Base-by-base conservation (phyloP, 139 green algal genomes). In the Ettlia oleoabundans region DNA sequence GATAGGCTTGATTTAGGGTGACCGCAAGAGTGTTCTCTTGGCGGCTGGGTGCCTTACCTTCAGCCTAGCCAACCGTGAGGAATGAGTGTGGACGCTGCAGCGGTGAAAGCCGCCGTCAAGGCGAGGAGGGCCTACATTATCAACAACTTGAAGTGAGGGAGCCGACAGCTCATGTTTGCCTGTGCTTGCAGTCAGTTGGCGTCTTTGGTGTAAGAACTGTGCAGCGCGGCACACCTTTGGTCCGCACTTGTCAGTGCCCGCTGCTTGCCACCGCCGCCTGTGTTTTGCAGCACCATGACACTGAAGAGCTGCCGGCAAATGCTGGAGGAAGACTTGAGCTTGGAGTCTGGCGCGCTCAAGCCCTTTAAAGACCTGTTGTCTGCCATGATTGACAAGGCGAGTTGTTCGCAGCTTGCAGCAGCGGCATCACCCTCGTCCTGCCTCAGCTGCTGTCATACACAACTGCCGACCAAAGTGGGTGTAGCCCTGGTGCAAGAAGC, bases 341-440 rank as follows among this genome's bases (percentile, higher is more conserved):
- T 89, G 68, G 52, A 88, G 42, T 9, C 15, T 18, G 81, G 79
- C 24, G 71, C 32, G 28, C 76, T 89, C 28, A 89, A 89, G 75
- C 55, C 61, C 0, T 53, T 66, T 35, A 89, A 89, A 68, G 47
- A 77, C 24, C 28, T 83, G 22, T 32, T 89, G 33, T 53, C 42
- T 22, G 10, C 64, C 1, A 51, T 77, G 32, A 73, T 89, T n/a
- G 82, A 89, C 66, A 53, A 76, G 83, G 85, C 82, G 62, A 0
- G 75, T 26, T 38, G 22, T 32, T 28, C 21, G 55, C 15, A 32
- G 55, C 55, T n/a, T 65, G 55, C 55, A 65, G 47, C 47, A 58
- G 47, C 47, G 47, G n/a, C n/a, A n/a, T n/a, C n/a, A n/a, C n/a
- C n/a, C n/a, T n/a, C n/a, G n/a, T n/a, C n/a, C n/a, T n/a, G n/a